Conservation (phyloP, 2,329 filamentous ascomycete species). For the Colletotrichum echinochloae region DNA sequence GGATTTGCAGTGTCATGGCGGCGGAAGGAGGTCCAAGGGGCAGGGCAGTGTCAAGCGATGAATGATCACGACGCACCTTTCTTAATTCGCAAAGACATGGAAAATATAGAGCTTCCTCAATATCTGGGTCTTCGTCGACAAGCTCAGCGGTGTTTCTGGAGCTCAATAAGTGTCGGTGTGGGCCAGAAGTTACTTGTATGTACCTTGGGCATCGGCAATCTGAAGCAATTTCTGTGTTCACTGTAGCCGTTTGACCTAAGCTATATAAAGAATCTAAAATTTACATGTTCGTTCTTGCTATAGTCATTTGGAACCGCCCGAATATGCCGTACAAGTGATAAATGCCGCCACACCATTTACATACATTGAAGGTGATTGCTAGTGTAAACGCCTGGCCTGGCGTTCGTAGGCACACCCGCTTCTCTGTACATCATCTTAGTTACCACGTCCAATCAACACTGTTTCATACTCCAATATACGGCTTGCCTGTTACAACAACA, state of each 20-base stretch:
- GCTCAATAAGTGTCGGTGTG: neutral
- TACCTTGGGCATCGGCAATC: neutral
- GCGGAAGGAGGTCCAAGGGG: too few species aligned
- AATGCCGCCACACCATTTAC: neutral
- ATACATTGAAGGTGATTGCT: neutral
- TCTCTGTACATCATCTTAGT: too few species aligned
- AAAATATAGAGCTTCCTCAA: too few species aligned
- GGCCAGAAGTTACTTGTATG: neutral
- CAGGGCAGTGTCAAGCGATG: too few species aligned
- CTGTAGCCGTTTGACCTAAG: neutral
- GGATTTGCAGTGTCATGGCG: too few species aligned
- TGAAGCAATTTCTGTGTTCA: neutral
- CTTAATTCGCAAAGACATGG: too few species aligned
- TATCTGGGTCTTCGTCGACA: too few species aligned
- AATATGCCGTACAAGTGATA: neutral
- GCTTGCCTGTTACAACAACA: too few species aligned
- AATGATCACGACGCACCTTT: too few species aligned
- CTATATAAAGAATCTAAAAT: neutral
- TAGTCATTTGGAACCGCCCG: neutral
- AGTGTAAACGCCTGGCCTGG: neutral
- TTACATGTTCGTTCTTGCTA: neutral
- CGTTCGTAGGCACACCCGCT: too few species aligned
- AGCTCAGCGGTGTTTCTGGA: too few species aligned
- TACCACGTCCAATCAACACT: too few species aligned
- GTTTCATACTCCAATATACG: neutral